These are phyloP conservation scores for Magnolia officinalis DNA, from an alignment of 164 flowering plant genomes.

Conservation along the genomic window DNA sequence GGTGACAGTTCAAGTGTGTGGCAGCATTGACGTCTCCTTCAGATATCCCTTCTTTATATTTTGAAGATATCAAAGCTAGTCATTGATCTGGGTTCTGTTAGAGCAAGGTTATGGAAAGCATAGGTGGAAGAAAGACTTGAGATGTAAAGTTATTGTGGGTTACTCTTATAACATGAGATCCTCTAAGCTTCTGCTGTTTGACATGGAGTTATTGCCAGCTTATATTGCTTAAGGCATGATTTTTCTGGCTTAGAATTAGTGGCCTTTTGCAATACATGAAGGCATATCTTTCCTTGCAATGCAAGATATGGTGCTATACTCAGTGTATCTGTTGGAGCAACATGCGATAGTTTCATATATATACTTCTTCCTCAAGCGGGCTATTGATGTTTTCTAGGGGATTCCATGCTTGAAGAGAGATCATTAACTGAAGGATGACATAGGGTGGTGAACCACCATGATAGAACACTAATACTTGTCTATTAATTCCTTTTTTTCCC, in stretches of 20 bases:
- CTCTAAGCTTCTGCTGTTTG: background rate
- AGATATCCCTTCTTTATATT: slow-evolving; percentile 45
- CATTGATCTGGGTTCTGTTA: background rate
- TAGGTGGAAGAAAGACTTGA: background rate
- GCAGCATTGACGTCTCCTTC: slow-evolving; percentile 37
- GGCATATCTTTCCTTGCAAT: background rate
- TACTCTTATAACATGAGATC: background rate
- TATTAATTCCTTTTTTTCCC: background rate
- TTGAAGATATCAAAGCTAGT: slow-evolving; percentile 30
- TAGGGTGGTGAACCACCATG: background rate
- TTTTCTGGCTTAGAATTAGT: background rate
- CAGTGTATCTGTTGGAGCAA: background rate
- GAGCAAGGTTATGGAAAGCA: background rate
- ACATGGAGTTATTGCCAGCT: background rate
- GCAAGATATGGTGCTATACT: background rate
- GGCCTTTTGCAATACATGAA: background rate
- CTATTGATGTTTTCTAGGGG: background rate
- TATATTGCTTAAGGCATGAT: background rate
- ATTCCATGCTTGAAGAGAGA: background rate
- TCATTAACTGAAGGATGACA: background rate
- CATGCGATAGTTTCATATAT: too few relatives aligned
- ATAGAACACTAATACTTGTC: background rate
- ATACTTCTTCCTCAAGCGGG: background rate
- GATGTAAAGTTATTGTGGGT: background rate
- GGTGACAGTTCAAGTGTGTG: slow-evolving; percentile 55